Base-by-base conservation (phyloP, 805 yeast genomes). In the Nakazawaea ambrosiae region DNA sequence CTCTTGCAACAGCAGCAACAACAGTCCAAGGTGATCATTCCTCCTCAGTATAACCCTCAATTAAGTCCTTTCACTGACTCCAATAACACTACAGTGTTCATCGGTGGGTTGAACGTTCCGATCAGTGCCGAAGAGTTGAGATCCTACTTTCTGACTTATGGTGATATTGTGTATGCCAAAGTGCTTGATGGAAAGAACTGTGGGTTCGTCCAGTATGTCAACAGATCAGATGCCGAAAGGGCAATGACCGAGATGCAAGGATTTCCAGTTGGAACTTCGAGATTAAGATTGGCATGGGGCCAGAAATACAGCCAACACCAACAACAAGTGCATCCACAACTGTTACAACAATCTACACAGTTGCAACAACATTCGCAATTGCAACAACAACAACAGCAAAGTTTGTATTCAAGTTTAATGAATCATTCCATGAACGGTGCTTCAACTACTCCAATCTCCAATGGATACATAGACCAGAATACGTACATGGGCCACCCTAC, bases 231-330 rank as follows among this genome's bases (percentile, higher is more conserved):
- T 47, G 96, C 96, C 2, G 96, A 89, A 58, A 70, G 70, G 38
- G 95, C 96, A 9, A 83, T 88, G 44, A 67, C 75, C 25, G 82
- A 80, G 45, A 82, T 88, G 94, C 95, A 88, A 60, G 95, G 95
- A 8, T 85, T 78, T 54, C 86, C 87, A 26, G 80, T 88, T 48
- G 90, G 89, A 35, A 88, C 85, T 41, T 80, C 85, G 40, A 70
- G 90, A 44, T 78, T 88, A 34, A 68, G 95, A 49, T 69, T 88
- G 41, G 80, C 90, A 36, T 88, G 96, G 96, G 96, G 96, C 59
- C 18, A 63, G 56, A 48, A 50, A 63, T 41, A 57, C 27, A 34
- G 49, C 32, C 62, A 58, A 36, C 63, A 59, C 35, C 52, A 49
- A 16, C 57, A 53, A 31, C 50, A 42, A 30, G n/a, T n/a, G n/a